These are phyloP conservation scores for Flaveria linearis DNA, from an alignment of 129 eudicot species.

Conservation along the genomic window DNA sequence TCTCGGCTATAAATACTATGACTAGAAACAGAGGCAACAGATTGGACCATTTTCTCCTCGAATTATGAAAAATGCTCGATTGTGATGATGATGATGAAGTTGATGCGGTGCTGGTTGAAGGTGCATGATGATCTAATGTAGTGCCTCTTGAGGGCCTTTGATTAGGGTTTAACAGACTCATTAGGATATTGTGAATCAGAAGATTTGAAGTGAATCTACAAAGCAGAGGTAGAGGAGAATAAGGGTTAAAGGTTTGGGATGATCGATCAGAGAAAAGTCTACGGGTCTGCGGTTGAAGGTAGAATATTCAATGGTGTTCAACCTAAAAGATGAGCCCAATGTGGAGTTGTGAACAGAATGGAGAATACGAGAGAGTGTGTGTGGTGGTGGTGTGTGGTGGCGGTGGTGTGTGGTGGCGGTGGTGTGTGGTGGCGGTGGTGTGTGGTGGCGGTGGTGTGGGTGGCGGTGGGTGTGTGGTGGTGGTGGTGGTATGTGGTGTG, in stretches of 20 bases:
- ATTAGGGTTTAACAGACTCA: conserved; percentile 37
- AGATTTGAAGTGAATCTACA: conserved; percentile 1
- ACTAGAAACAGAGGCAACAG: conserved; percentile 59
- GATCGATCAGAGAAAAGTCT: background rate
- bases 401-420: too few species aligned
- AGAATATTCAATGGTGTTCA: conserved; percentile 9
- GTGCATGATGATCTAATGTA: conserved; percentile 13
- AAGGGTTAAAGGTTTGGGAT: background rate
- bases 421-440: too few species aligned
- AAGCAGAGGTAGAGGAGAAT: background rate
- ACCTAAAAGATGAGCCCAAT: background rate
- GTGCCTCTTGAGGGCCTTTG: conserved; percentile 29
- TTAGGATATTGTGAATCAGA: background rate
- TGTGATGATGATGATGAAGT: conserved; percentile 21
- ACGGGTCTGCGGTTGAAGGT: background rate
- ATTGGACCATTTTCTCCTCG: conserved; percentile 57
- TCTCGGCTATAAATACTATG: conserved; percentile 71
- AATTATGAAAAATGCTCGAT: conserved; percentile 19
- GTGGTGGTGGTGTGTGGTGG: too few species aligned
- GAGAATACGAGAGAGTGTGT: too few species aligned
- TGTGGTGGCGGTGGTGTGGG: too few species aligned
- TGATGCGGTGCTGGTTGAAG: conserved; percentile 17
- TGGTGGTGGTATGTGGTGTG: too few species aligned
- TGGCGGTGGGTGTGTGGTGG: too few species aligned
- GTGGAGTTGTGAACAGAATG: too few species aligned